phyloP scores from a whole-genome alignment of 1,139 yeast genomes.

The Candida dubliniensis region DNA sequence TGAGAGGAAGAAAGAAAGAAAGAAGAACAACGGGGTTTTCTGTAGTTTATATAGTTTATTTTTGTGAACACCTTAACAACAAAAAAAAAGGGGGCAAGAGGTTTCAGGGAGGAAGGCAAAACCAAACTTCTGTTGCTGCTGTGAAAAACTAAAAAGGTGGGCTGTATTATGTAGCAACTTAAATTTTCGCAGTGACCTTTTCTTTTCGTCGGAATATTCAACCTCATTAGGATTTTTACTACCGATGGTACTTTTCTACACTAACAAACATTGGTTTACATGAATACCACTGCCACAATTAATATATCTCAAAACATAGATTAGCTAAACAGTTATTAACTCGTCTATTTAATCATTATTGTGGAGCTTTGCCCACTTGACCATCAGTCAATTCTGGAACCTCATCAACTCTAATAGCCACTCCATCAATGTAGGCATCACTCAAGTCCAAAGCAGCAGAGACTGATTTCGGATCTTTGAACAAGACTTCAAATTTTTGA shows the following conservation, averaged over 20 bases:
- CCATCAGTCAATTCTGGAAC: conserved; percentile 20
- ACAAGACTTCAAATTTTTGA: conserved; percentile 49
- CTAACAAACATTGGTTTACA: neutral
- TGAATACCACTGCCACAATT: no score
- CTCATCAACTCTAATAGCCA: conserved; percentile 50
- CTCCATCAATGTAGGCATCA: conserved; percentile 72
- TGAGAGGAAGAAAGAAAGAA: no score
- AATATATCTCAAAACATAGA: no score
- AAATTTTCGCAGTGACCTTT: no score
- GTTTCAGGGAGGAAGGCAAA: no score
- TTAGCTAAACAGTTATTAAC: neutral
- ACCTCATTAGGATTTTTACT: no score
- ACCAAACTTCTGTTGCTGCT: no score
- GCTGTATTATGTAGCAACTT: no score
- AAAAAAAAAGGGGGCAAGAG: neutral
- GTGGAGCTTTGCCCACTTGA: conserved; percentile 5
- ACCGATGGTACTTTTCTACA: no score
- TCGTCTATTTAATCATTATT: conserved; percentile 21
- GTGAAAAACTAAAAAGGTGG: no score
- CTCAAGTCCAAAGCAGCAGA: conserved; percentile 69
- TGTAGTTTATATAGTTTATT: neutral
- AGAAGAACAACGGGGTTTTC: no score
- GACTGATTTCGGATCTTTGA: conserved; percentile 61
- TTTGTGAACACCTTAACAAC: neutral
- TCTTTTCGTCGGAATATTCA: no score